Conservation (phyloP, 768 basidiomycete species). For the Cantharellus cinnabarinus region DNA sequence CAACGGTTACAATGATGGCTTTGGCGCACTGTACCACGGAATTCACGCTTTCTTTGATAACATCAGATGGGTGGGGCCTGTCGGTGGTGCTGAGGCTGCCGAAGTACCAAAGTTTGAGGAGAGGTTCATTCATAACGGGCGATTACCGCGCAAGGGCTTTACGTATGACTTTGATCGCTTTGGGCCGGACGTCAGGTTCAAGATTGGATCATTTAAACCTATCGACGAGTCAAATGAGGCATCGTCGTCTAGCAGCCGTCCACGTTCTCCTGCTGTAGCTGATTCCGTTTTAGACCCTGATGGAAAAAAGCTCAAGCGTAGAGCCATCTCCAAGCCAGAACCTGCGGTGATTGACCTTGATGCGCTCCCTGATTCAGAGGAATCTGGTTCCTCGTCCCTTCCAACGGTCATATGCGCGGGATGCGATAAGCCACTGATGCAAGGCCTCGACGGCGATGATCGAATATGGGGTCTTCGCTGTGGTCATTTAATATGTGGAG, state of each 20-base stretch:
- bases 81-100: not conserved
- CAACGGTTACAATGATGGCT: not conserved
- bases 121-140: not conserved
- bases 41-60: not conserved
- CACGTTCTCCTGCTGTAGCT: not conserved
- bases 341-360: not conserved
- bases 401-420: not conserved
- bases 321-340: not conserved
- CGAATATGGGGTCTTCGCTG: constrained; percentile 1
- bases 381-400: not conserved
- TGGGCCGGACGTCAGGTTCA: too few species aligned
- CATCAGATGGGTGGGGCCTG: not conserved
- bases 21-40: not conserved
- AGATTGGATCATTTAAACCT: too few species aligned
- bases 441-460: not conserved
- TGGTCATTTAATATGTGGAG: constrained; percentile 1
- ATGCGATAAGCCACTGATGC: not conserved
- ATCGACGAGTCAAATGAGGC: too few species aligned
- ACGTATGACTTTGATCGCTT: not conserved
- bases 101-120: not conserved
- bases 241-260: not conserved
- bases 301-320: not conserved
- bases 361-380: not conserved
- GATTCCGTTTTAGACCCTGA: not conserved
- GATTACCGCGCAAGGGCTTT: not conserved